Evolutionary conservation across 2,329 filamentous ascomycete species (phyloP).

Genomic region (Dactylella cylindrospora): DNA sequence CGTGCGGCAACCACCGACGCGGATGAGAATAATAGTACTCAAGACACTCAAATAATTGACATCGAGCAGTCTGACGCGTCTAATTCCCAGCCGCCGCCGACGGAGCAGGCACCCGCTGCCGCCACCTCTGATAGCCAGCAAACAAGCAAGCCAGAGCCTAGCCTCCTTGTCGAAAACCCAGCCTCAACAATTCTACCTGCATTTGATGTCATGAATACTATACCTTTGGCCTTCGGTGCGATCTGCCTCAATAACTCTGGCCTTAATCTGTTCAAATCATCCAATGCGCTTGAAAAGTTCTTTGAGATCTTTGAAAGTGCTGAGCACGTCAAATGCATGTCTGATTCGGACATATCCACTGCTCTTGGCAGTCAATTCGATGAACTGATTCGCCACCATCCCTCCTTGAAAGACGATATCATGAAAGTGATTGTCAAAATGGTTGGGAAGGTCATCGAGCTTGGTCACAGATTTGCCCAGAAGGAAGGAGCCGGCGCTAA

Average conservation of each 20-base stretch:
- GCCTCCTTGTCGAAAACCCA: slow-evolving; percentile 48
- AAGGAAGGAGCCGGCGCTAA: slow-evolving; percentile 75
- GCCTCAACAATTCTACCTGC: slow-evolving; percentile 81
- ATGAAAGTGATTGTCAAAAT: slow-evolving; percentile 84
- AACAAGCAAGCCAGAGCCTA: slow-evolving; percentile 16
- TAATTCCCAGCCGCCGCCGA: slow-evolving; percentile 10
- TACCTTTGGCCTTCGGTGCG: slow-evolving; percentile 85
- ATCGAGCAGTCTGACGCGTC: slow-evolving; percentile 27
- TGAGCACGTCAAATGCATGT: slow-evolving; percentile 79
- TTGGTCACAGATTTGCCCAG: slow-evolving; percentile 71
- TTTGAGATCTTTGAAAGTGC: slow-evolving; percentile 97
- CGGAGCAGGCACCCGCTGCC: background rate
- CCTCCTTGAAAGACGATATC: slow-evolving; percentile 75
- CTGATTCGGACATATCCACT: slow-evolving; percentile 70
- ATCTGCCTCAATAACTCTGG: slow-evolving; percentile 89
- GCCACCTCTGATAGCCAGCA: slow-evolving; percentile 17
- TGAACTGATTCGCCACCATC: slow-evolving; percentile 91
- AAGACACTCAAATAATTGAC: slow-evolving; percentile 42
- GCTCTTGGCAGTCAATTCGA: slow-evolving; percentile 84
- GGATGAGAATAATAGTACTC: slow-evolving; percentile 27
- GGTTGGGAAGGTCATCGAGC: slow-evolving; percentile 75
- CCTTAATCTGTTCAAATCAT: slow-evolving; percentile 82
- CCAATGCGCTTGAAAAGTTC: slow-evolving; percentile 78
- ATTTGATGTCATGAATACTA: slow-evolving; percentile 79
- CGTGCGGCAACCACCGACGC: slow-evolving; percentile 14